Base-by-base conservation (phyloP, 139 green algal genomes). In the Eudorina sp. region DNA sequence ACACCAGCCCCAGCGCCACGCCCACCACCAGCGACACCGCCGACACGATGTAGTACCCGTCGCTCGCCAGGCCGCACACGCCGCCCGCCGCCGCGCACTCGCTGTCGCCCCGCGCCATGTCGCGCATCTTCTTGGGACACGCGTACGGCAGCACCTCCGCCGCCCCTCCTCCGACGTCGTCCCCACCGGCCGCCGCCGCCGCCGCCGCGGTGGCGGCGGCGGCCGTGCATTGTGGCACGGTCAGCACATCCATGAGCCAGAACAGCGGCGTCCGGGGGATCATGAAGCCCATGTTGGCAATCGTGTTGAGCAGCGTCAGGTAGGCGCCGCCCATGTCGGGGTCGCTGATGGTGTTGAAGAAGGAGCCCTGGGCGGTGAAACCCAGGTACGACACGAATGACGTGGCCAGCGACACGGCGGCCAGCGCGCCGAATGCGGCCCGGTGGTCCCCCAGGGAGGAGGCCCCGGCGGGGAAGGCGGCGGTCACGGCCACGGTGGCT, bases 221-320 rank as follows among this genome's bases (percentile, higher is more conserved):
- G 25, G 25, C 1, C 3, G 62, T 4, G 55, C 91, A 95, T 36
- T 45, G 45, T 53, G 85, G 87, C 31, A 78, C 25, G 0, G 94
- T 95, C 31, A 96, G 85, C 53, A 55, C 31, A 83, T 95, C 94
- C 85, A 96, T 94, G 0, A 92, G n/a, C 60, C 83, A 91, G 86
- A 97, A 98, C 8, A 98, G 68, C 0, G 91, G 88, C 19, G 96
- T 87, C 76, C 97, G 95, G 38, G 96, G 96, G 45, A 98, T 83
- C 18, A 94, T 96, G 46, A 95, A 91, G 58, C 97, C 97, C 91
- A 99, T 94, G 95, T 99, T 99, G 60, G 96, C 94, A 48, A 99
- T 96, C 19, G 97, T 99, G 93, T 99, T 99, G 41, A 99, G 94
- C 73, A 99, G 94, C 6, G 97, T 99, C 27, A 99, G 92, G 92